Percentiles rank a stretch among this genome's conserved stretches.
Evolutionary conservation across 768 basidiomycete species (phyloP).

Genomic region (Strobilomyces confusus): DNA sequence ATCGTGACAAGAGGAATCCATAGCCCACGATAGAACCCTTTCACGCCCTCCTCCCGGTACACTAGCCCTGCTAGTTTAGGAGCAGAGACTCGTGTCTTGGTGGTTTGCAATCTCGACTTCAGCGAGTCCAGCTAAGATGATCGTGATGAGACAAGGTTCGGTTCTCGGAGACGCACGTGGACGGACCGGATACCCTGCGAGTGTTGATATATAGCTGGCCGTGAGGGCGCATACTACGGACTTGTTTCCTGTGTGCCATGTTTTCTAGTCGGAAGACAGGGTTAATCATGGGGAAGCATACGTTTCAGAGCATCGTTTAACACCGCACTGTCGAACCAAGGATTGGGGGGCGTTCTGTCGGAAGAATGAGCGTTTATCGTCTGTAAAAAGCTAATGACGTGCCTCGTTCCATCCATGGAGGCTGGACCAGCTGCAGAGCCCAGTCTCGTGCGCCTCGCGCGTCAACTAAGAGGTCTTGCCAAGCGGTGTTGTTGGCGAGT

Average conservation of each 20-base stretch:
- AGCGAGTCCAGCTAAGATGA: conserved; percentile 79
- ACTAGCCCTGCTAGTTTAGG: conserved; percentile 67
- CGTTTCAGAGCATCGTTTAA: conserved; percentile 67
- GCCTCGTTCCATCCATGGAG: conserved; percentile 80
- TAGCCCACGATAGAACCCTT: conserved; percentile 86
- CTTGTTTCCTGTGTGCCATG: conserved; percentile 59
- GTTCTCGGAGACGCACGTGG: background rate
- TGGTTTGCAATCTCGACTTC: conserved; percentile 90
- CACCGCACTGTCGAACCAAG: conserved; percentile 58
- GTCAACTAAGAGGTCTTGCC: conserved; percentile 29
- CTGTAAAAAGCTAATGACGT: conserved; percentile 4
- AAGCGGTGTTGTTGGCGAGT: conserved; percentile 13
- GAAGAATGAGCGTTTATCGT: conserved; percentile 20
- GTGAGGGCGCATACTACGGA: conserved; percentile 87
- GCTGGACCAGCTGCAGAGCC: conserved; percentile 59
- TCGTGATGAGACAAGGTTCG: background rate
- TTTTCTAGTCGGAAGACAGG: conserved; percentile 3
- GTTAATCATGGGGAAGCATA: conserved; percentile 31
- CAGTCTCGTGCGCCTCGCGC: conserved; percentile 70
- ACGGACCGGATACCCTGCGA: conserved; percentile 82
- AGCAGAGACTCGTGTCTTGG: conserved; percentile 69
- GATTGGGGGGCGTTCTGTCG: conserved; percentile 49
- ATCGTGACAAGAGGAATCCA: conserved; percentile 95
- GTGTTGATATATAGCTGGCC: conserved; percentile 88
- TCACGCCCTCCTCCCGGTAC: conserved; percentile 80